Evolutionary conservation across 352 stramenopile species (phyloP).

Genomic region (Thalassiosira mediterranea): DNA sequence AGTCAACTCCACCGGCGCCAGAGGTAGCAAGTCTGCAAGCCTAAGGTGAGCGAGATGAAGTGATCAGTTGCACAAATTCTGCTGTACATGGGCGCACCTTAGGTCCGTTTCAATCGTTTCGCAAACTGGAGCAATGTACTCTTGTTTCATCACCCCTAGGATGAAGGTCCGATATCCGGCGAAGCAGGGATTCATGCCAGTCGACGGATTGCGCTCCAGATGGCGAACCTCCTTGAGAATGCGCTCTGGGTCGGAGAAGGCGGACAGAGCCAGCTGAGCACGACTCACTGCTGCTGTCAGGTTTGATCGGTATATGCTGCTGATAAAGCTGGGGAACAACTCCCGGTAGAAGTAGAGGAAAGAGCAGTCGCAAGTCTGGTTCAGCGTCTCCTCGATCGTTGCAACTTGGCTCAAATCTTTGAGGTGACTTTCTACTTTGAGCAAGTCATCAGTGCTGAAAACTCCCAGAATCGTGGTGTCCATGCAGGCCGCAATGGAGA

Average conservation of each 20-base stretch:
- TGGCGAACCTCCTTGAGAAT: constrained; percentile 40
- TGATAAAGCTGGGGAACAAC: constrained; percentile 87
- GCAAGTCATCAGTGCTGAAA: constrained; percentile 47
- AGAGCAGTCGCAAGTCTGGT: constrained; percentile 88
- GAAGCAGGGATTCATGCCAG: constrained; percentile 21
- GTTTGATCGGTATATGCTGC: constrained; percentile 84
- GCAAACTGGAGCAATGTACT: constrained; percentile 89
- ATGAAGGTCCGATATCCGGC: constrained; percentile 54
- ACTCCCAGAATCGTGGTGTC: constrained; percentile 41
- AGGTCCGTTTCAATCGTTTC: constrained; percentile 93
- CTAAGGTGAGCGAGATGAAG: not conserved
- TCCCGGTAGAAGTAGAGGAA: constrained; percentile 93
- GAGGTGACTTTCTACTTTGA: constrained; percentile 69
- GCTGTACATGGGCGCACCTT: constrained; percentile 68
- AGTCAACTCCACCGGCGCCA: constrained; percentile 16
- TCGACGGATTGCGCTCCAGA: constrained; percentile 23
- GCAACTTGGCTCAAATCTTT: constrained; percentile 84
- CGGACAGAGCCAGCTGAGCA: constrained; percentile 53
- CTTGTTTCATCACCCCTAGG: constrained; percentile 44
- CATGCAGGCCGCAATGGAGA: constrained; percentile 54
- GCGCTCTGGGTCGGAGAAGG: constrained; percentile 63
- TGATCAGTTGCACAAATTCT: too few species aligned
- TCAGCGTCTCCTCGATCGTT: constrained; percentile 87
- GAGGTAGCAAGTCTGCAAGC: not conserved
- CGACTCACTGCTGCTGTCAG: constrained; percentile 22